phyloP scores from a whole-genome alignment of 306 rosid genomes.

The Sophora flavescens region DNA sequence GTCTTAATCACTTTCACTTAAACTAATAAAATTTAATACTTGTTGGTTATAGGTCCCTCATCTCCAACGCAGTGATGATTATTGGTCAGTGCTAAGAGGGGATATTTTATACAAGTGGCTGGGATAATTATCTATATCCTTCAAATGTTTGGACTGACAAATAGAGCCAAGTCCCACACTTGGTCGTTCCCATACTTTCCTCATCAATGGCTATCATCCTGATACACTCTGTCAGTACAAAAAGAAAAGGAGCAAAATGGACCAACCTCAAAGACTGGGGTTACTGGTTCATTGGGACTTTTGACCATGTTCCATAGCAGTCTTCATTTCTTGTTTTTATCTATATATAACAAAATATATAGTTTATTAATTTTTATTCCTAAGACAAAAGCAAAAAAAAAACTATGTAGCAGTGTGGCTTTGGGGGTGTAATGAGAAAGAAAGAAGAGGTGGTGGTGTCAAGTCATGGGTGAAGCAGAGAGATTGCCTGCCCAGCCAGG shows the following conservation, averaged over 20 bases:
- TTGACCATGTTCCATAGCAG: slow-evolving; percentile 62
- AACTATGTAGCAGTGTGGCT: slow-evolving; percentile 47
- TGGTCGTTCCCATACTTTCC: slow-evolving; percentile 60
- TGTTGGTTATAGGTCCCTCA: slow-evolving; percentile 47
- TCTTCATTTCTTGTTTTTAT: slow-evolving; percentile 35
- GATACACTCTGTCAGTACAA: slow-evolving; percentile 71
- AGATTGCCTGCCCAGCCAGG: slow-evolving; percentile 43
- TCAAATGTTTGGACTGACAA: slow-evolving; percentile 53
- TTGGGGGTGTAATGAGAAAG: slow-evolving; percentile 49
- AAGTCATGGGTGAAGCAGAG: slow-evolving; percentile 64
- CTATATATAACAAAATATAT: neutral
- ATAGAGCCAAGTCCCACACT: slow-evolving; percentile 57
- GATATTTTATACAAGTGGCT: slow-evolving; percentile 30
- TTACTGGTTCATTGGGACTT: slow-evolving; percentile 60
- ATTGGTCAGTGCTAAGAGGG: slow-evolving; percentile 39
- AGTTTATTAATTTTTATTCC: slow-evolving; percentile 43
- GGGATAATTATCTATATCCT: slow-evolving; percentile 32
- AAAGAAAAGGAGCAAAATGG: slow-evolving; percentile 72
- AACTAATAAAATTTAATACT: slow-evolving; percentile 2
- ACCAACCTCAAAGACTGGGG: slow-evolving; percentile 68
- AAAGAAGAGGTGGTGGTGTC: slow-evolving; percentile 60
- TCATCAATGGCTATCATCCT: slow-evolving; percentile 58
- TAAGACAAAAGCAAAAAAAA: slow-evolving; percentile 45
- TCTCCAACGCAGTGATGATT: slow-evolving; percentile 51
- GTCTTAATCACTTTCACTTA: slow-evolving; percentile 37